These are phyloP conservation scores for Tremellales sp. DNA, from an alignment of 1,284 basidiomycete species.

Conservation along the genomic window DNA sequence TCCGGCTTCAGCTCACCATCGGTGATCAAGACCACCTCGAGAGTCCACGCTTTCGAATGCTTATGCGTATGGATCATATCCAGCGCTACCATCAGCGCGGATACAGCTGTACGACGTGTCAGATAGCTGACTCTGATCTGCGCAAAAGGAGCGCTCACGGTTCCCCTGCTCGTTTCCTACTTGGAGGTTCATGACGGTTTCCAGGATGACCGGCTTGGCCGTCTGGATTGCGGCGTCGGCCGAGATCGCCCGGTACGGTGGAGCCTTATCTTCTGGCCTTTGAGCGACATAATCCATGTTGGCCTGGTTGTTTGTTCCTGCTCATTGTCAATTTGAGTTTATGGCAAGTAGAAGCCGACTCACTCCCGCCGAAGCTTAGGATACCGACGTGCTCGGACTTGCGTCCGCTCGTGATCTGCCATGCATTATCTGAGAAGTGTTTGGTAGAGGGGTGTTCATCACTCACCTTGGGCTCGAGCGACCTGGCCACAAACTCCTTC, in stretches of 20 bases:
- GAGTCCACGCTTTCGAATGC: slow-evolving; percentile 73
- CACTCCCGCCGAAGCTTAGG: slow-evolving; percentile 76
- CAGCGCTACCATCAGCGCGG: slow-evolving; percentile 78
- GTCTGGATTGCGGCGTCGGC: slow-evolving; percentile 75
- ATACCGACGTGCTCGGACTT: slow-evolving; percentile 91
- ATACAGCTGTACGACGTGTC: slow-evolving; percentile 60
- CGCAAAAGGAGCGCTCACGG: slow-evolving; percentile 25
- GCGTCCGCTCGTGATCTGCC: slow-evolving; percentile 75
- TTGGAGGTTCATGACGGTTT: slow-evolving; percentile 67
- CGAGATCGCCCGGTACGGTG: slow-evolving; percentile 65
- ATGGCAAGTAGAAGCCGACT: slow-evolving; percentile 9
- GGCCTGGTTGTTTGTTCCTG: slow-evolving; percentile 69
- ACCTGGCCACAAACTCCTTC: slow-evolving; percentile 79
- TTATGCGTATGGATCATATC: slow-evolving; percentile 56
- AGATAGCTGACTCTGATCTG: neutral
- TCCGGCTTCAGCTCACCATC: slow-evolving; percentile 65
- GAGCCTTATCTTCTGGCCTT: slow-evolving; percentile 39
- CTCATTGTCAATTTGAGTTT: neutral
- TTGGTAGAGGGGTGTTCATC: neutral
- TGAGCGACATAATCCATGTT: slow-evolving; percentile 50
- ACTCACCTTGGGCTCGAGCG: slow-evolving; percentile 79
- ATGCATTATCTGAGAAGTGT: neutral
- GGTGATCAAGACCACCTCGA: slow-evolving; percentile 73
- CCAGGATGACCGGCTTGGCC: slow-evolving; percentile 69
- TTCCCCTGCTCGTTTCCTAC: slow-evolving; percentile 46